These are phyloP conservation scores for Lenwebbia sp. DNA, from an alignment of 345 rosid species.

Conservation along the genomic window DNA sequence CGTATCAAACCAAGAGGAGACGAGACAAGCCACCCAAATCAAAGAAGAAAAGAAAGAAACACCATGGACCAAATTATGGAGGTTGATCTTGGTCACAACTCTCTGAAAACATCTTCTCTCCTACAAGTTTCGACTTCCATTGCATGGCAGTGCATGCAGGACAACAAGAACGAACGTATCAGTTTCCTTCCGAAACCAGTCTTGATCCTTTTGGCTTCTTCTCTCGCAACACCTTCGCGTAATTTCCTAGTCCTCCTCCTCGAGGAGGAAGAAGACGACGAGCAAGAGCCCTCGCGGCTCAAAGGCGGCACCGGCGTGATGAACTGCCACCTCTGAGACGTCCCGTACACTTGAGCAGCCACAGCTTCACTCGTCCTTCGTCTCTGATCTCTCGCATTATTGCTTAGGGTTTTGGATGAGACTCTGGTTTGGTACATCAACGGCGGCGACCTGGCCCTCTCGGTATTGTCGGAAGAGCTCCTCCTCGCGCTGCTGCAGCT, in stretches of 20 bases:
- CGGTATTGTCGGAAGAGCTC: constrained; percentile 32
- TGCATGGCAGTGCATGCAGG: constrained; percentile 73
- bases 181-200: constrained; percentile 36
- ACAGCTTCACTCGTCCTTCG: background rate
- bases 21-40: background rate
- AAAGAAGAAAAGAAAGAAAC: background rate
- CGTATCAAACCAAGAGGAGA: background rate
- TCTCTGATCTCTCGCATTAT: constrained; percentile 36
- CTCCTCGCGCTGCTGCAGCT: constrained; percentile 59
- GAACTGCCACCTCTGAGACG: constrained; percentile 62
- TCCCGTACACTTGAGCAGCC: constrained; percentile 32
- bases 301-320: constrained; percentile 35
- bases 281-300: constrained; percentile 35
- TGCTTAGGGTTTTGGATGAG: constrained; percentile 2
- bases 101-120: constrained; percentile 6
- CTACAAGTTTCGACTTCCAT: constrained; percentile 46
- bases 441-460: constrained; percentile 3
- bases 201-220: constrained; percentile 15
- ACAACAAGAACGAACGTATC: constrained; percentile 37
- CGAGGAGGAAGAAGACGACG: background rate
- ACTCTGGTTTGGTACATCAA: constrained; percentile 8
- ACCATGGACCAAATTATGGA: background rate
- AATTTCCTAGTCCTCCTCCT: constrained; percentile 10
- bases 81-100: background rate
- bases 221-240: constrained; percentile 3